These are phyloP conservation scores for Trichoderma polysporum DNA, from an alignment of 2,329 filamentous ascomycete species.

Conservation along the genomic window DNA sequence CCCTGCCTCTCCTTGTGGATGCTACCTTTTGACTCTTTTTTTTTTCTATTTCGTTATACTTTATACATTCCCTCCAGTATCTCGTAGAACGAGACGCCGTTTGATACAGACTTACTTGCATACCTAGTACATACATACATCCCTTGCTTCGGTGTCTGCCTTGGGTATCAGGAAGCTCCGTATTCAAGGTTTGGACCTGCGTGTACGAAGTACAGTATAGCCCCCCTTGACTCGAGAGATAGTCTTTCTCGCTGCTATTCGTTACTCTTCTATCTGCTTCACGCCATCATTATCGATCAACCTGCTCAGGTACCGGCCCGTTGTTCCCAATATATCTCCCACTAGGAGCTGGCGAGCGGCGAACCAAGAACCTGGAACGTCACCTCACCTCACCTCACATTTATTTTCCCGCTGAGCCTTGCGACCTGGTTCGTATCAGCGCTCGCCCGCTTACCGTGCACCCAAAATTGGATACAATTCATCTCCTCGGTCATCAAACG, in stretches of 20 bases:
- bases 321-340: background rate
- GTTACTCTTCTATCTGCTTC: background rate
- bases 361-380: background rate
- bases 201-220: background rate
- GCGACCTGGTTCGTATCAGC: background rate
- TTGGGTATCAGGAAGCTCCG: background rate
- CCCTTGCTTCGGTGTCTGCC: background rate
- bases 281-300: slow-evolving; percentile 10
- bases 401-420: background rate
- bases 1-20: background rate
- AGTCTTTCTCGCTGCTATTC: background rate
- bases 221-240: background rate
- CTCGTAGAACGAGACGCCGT: background rate
- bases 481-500: background rate
- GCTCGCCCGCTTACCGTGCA: background rate
- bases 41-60: background rate
- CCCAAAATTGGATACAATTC: background rate
- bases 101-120: background rate
- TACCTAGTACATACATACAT: background rate
- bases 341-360: background rate
- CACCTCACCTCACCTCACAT: slow-evolving; percentile 10
- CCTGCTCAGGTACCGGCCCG: background rate
- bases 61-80: background rate
- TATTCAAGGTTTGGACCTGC: background rate
- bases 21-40: background rate